phyloP scores from a whole-genome alignment of 78 protist genomes.

The Dictyostelium discoideum region DNA sequence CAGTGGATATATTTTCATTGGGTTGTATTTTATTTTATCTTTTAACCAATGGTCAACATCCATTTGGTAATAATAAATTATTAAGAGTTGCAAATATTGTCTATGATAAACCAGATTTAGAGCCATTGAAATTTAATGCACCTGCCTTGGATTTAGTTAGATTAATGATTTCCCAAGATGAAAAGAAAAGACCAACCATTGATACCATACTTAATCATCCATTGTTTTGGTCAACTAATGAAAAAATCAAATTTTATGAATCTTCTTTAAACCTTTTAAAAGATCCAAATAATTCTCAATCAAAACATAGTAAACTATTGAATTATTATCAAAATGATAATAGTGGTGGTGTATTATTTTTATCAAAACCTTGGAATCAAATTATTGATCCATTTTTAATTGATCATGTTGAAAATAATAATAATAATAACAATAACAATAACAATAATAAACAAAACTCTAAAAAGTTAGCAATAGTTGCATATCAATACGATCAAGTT shows the following conservation, averaged over 20 bases:
- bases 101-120: not conserved
- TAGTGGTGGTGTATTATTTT: not conserved
- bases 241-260: conserved; percentile 42
- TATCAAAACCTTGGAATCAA: conserved; percentile 50
- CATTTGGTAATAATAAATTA: conserved; percentile 55
- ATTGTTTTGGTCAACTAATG: conserved; percentile 23
- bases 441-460: not conserved
- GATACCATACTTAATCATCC: not conserved
- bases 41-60: conserved; percentile 43
- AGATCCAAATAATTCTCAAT: not conserved
- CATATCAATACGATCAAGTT: conserved; percentile 26
- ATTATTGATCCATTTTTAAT: conserved; percentile 10
- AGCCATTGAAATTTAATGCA: not conserved
- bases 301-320: not conserved
- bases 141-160: conserved; percentile 7
- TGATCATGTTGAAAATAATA: not conserved
- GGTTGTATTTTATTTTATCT: conserved; percentile 51
- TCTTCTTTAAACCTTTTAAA: not conserved
- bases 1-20: conserved; percentile 57
- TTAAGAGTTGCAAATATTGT: conserved; percentile 39
- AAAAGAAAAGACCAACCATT: conserved; percentile 27
- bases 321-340: not conserved
- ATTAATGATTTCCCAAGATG: conserved; percentile 12
- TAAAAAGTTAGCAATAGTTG: not conserved
- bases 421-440: not conserved